A percentile compares a stretch with the other conserved stretches of the same genome.
Conservation (phyloP, 768 basidiomycete genomes). For the Rhodotorula paludigena region DNA sequence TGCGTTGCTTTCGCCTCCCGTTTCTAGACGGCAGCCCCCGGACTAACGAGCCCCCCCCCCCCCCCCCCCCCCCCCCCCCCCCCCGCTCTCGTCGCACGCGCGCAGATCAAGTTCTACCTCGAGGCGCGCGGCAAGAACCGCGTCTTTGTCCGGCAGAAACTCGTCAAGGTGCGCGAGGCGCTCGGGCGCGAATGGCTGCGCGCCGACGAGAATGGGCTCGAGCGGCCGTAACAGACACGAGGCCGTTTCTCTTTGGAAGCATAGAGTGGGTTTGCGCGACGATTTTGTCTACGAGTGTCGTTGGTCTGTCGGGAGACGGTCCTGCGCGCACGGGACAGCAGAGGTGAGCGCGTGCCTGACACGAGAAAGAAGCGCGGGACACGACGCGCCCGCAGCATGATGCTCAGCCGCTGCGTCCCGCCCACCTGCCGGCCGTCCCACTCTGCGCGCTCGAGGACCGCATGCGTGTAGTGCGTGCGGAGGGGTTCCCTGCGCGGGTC, state of each 20-base stretch:
- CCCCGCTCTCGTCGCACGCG: not conserved
- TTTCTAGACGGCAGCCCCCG: no score
- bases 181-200: conserved; percentile 67
- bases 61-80: no score
- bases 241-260: no score
- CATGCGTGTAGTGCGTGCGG: conserved; percentile 49
- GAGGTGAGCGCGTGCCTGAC: no score
- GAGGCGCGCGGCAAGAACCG: conserved; percentile 66
- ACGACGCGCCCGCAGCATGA: conserved; percentile 50
- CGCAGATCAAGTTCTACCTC: conserved; percentile 77
- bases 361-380: no score
- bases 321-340: no score
- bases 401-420: conserved; percentile 47
- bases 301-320: no score
- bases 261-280: no score
- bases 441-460: conserved; percentile 44
- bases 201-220: conserved; percentile 53
- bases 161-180: conserved; percentile 60
- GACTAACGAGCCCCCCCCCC: no score
- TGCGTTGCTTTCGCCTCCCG: conserved; percentile 40
- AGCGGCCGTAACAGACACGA: conserved; percentile 37
- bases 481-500: conserved; percentile 44
- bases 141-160: conserved; percentile 52
- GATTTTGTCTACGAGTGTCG: no score
- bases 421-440: conserved; percentile 42